Base-by-base conservation (phyloP, 495 filamentous ascomycete species). In the Opeltia flavorubescens region DNA sequence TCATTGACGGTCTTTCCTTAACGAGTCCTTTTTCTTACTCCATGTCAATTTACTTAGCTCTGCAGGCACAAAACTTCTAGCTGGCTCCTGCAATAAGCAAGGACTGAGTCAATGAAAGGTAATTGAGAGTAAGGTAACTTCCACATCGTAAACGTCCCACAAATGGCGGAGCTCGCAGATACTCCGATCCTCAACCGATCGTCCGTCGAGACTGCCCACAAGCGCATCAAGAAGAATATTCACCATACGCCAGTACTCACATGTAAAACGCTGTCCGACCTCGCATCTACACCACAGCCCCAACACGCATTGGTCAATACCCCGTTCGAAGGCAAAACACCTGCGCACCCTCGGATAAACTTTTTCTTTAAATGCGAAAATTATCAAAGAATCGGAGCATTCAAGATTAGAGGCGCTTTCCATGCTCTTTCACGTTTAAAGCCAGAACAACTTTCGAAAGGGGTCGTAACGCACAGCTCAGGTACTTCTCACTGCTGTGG, bases 301-400 rank as follows among this genome's bases (percentile, higher is more conserved):
- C 49, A 65, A 2, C 66, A 70, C 4, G 64, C 70, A 1, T 64
- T 83, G 0, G 49, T 56, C n/a, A 73, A 69, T 17, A 81, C 79
- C 1, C 60, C 62, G 51, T 81, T 69, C 61, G 75, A 75, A 53
- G 75, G 72, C 34, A 70, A 69, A 35, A 51, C 55, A 8, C 75
- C 83, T 1, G 77, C 78, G 9, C 62, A 55, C 8, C 86, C 87
- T 0, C 74, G 65, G 24, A 70, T 95, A 29, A 72, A 75, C 5
- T 72, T 98, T 50, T 89, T 83, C 64, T 94, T 98, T 74, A 98
- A 98, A 67, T 94, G 87, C 65, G 89, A 98, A 69, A 95, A 95
- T 65, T 72, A 80, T 29, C 89, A 95, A 66, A 79, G 77, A 38
- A 80, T 91, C 44, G 91, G 89, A 46, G 89, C 89, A 13, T 98